Evolutionary conservation across 441 rosid genomes (phyloP), one percentile per base, ranked within the genome.

Genomic region (Populus hybrid): DNA sequence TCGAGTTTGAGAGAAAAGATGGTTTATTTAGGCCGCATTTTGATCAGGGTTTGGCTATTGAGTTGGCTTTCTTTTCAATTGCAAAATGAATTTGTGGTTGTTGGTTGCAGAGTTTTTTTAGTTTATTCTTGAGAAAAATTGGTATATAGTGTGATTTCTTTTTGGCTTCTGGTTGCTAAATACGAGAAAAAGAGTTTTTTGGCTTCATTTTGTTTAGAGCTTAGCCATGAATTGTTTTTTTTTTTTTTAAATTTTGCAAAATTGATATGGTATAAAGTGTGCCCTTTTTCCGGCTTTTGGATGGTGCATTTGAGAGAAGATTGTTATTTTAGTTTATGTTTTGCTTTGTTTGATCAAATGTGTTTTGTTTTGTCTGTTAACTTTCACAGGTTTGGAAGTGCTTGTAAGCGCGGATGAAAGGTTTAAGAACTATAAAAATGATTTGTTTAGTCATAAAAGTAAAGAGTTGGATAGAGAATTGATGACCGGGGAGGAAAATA

Each of bases 391-490:
- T 82, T 77, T 95, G 8, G 95, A 95, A 84, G 93, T 85, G 76
- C 93, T 97, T 78, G 79, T 83, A 68, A 82, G 84, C 57, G 79
- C 84, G 10, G 95, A 97, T 38, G 97, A 90, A 74, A 87, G 99
- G 79, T 95, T 93, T 84, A 82, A 83, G 69, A 89, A 87, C 76
- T 97, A 86, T 76, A 79, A 82, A 76, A 86, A 69, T 57, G 97
- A 90, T 77, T 80, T 97, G 85, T 97, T 95, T 82, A 92, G 95
- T 86, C 89, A 82, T 67, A 91, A 89, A 76, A 92, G 93, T 82
- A 95, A 81, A 83, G 98, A 92, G 77, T 74, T 90, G 84, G 96
- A 97, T 82, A 89, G 99, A 78, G 99, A 95, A 70, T 83, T 92
- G 82, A 78, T 92, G 89, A 81, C 78, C 12, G 83, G 79, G 26